A percentile compares a stretch with the other conserved stretches of the same genome.
Conservation (phyloP, 2,329 filamentous ascomycete genomes). For the Madurella fahalii region DNA sequence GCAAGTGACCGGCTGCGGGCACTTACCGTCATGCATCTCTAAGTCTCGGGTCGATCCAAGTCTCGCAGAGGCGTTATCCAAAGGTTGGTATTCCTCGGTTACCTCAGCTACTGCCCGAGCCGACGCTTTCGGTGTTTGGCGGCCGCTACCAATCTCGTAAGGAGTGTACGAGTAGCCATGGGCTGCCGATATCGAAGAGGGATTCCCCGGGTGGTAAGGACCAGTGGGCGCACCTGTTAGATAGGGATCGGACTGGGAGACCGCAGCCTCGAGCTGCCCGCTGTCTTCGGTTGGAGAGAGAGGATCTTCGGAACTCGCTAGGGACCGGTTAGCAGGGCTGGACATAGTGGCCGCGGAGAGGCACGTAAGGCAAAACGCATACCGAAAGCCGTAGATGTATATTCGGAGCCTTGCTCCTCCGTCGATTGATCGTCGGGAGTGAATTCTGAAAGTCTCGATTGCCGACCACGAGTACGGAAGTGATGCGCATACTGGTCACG, state of each 20-base stretch:
- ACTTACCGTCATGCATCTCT: conserved; percentile 37
- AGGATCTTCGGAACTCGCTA: not conserved
- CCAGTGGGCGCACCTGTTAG: not conserved
- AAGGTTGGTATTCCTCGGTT: not conserved
- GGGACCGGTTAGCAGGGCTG: not conserved
- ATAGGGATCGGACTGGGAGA: not conserved
- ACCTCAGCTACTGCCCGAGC: not conserved
- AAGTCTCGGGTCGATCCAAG: not conserved
- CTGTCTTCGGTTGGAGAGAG: not conserved
- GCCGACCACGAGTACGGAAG: not conserved
- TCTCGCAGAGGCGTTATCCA: not conserved
- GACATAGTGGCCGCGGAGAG: not conserved
- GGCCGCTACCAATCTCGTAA: not conserved
- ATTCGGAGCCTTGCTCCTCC: not conserved
- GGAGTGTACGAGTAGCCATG: not conserved
- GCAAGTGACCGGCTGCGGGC: not conserved
- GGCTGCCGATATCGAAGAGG: not conserved
- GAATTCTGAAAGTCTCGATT: not conserved
- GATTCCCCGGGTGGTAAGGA: not conserved
- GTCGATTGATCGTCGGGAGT: not conserved
- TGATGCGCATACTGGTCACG: not conserved
- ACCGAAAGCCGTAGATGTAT: not conserved
- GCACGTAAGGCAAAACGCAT: not conserved
- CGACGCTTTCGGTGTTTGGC: not conserved
- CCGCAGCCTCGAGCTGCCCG: not conserved